Conservation (phyloP, 2,329 filamentous ascomycete genomes). For the Penicillium sp. region DNA sequence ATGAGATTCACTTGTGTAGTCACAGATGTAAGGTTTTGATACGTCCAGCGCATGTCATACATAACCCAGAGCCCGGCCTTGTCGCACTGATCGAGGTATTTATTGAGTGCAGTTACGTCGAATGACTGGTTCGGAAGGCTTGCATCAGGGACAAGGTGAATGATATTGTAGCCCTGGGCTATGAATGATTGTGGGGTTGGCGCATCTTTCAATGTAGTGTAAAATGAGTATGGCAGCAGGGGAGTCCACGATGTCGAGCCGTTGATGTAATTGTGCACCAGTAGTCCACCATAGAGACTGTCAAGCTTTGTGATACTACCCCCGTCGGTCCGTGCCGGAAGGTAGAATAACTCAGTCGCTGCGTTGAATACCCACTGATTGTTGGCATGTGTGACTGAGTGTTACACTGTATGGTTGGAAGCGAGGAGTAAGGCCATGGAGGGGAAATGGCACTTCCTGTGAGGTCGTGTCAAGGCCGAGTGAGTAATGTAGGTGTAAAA, state of each 20-base stretch:
- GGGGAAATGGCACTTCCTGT: constrained; percentile 42
- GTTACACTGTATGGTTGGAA: constrained; percentile 43
- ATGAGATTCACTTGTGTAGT: constrained; percentile 32
- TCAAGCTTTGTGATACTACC: constrained; percentile 55
- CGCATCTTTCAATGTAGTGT: constrained; percentile 48
- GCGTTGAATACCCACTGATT: constrained; percentile 40
- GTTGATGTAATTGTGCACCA: constrained; percentile 43
- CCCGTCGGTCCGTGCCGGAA: constrained; percentile 47
- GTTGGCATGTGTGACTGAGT: constrained; percentile 37
- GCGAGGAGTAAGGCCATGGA: constrained; percentile 34
- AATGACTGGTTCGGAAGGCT: constrained; percentile 43
- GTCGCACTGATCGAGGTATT: constrained; percentile 51
- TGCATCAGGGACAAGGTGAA: constrained; percentile 50
- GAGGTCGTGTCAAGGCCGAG: constrained; percentile 43
- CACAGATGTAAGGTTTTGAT: constrained; percentile 44
- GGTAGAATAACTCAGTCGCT: constrained; percentile 43
- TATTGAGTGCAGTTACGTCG: constrained; percentile 42
- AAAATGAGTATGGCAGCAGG: constrained; percentile 54
- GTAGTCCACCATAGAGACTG: constrained; percentile 51
- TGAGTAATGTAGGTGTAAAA: constrained; percentile 25
- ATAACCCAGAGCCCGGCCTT: constrained; percentile 51
- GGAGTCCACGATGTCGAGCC: constrained; percentile 36
- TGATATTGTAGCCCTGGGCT: constrained; percentile 52
- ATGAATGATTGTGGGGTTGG: constrained; percentile 45
- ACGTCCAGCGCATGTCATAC: constrained; percentile 52